Percentiles rank a stretch among this genome's conserved stretches.
phyloP scores from a whole-genome alignment of 1,284 basidiomycete genomes.

The Paramarasmius palmivorus region DNA sequence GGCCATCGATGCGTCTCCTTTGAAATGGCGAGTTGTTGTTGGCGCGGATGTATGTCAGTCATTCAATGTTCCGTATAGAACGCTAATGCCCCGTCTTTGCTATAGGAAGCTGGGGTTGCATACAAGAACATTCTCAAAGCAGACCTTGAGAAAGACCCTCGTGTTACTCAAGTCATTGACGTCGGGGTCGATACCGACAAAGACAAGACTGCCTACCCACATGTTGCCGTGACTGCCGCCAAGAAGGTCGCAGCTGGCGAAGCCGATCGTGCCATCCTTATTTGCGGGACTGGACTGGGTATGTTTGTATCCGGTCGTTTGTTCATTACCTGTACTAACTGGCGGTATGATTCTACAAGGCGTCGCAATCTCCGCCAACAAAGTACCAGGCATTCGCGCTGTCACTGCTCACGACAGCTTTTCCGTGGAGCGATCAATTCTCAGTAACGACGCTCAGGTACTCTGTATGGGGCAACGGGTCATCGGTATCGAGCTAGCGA shows the following conservation, averaged over 20 bases:
- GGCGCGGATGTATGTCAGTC: conserved; percentile 17
- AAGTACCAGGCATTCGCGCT: conserved; percentile 20
- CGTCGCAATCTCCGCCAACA: conserved; percentile 22
- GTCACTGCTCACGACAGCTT: conserved; percentile 21
- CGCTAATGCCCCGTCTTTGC: not conserved
- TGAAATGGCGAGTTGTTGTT: conserved; percentile 17
- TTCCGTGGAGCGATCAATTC: conserved; percentile 19
- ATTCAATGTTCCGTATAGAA: not conserved
- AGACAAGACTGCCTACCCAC: conserved; percentile 20
- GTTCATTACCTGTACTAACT: no score
- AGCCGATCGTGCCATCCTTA: conserved; percentile 18
- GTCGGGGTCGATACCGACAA: conserved; percentile 16
- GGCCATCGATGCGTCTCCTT: conserved; percentile 1
- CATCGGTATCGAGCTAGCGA: conserved; percentile 21
- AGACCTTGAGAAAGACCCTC: conserved; percentile 18
- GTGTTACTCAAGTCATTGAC: conserved; percentile 17
- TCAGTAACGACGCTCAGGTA: conserved; percentile 20
- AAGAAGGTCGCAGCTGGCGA: conserved; percentile 17
- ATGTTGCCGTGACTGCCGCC: conserved; percentile 19
- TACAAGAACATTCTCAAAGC: conserved; percentile 19
- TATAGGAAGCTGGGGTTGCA: conserved; percentile 18
- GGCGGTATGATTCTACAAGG: conserved; percentile 9
- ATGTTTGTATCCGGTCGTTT: not conserved
- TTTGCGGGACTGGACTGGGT: conserved; percentile 21
- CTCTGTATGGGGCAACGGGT: conserved; percentile 22